These are phyloP conservation scores for Syzygium jambos DNA, from an alignment of 345 rosid species.

Conservation along the genomic window DNA sequence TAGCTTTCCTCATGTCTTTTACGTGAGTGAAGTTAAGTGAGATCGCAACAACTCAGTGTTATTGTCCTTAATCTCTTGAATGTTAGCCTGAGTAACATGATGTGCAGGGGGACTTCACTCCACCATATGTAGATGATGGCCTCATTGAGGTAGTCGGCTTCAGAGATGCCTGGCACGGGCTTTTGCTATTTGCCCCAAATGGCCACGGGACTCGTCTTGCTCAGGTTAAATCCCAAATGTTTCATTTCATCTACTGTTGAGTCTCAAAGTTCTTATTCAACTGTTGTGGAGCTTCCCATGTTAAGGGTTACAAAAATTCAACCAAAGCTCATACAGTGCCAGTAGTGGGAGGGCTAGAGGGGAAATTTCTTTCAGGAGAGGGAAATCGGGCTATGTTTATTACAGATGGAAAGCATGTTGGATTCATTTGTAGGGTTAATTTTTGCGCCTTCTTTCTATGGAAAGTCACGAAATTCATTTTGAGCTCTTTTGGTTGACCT, in stretches of 20 bases:
- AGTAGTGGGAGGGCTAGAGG: not conserved
- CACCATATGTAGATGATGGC: constrained; percentile 39
- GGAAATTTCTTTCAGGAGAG: not conserved
- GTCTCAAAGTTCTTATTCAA: not conserved
- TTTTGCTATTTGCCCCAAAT: constrained; percentile 25
- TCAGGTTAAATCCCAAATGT: constrained; percentile 18
- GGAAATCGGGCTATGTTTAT: not conserved
- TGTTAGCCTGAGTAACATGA: not conserved
- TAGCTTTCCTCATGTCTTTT: not conserved
- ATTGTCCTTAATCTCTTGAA: not conserved
- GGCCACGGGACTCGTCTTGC: constrained; percentile 49
- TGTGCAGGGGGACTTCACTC: constrained; percentile 28
- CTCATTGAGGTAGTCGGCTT: constrained; percentile 40
- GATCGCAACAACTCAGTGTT: not conserved
- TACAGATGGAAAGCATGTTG: not conserved
- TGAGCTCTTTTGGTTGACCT: not conserved
- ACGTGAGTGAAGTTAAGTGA: not conserved
- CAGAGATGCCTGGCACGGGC: constrained; percentile 44
- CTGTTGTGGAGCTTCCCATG: not conserved
- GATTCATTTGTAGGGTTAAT: not conserved
- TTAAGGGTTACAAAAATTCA: not conserved
- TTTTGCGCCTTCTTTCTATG: not conserved
- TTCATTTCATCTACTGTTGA: not conserved
- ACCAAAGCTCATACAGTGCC: not conserved
- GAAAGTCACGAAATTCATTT: not conserved